Evolutionary conservation across 2,329 filamentous ascomycete genomes (phyloP), one percentile per base, ranked within the genome.

Genomic region (Arachnopeziza araneosa): DNA sequence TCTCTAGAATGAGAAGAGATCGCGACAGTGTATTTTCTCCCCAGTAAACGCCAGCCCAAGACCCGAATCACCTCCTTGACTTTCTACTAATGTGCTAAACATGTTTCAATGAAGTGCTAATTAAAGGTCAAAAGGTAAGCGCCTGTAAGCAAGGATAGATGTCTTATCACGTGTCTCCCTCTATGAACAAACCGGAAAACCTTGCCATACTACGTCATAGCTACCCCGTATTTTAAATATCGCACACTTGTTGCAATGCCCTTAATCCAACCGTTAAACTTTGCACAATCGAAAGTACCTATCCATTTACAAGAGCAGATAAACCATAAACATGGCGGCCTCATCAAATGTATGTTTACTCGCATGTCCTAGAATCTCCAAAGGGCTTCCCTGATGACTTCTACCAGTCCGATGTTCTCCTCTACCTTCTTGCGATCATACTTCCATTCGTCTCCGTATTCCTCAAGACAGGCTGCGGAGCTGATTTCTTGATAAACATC

Each of bases 401-500:
- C 12, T 12, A 12, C 10, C 24, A 70, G 69, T 54, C 62, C 53
- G 67, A 70, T 24, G 61, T 68, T 19, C 62, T 63, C 50, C 58
- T 66, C 56, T 71, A 71, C 62, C 50, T 71, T 54, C 52, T 71
- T 32, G 69, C 69, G 19, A 68, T 71, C 55, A 64, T 71, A 57
- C 32, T 71, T 1, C 69, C 69, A 22, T 61, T 60, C 56, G 21
- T 71, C 3, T 54, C 69, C 7, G 75, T 77, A 22, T 73, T 76
- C 58, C 60, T 77, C 21, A 72, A 73, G 57, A 68, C 70, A 2
- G 75, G 74, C 32, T 77, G 75, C 57, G 69, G 69, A 24, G 70
- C 69, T 7, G 75, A 77, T 54, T 66, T 78, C 24, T 58, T 75
- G 22, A 77, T 77, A 63, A 77, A 77, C 61, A 73, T 78, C 50